Evolutionary conservation across 2,329 filamentous ascomycete genomes (phyloP), one percentile per base, ranked within the genome.

Genomic region (Arthrinium puccinioides): DNA sequence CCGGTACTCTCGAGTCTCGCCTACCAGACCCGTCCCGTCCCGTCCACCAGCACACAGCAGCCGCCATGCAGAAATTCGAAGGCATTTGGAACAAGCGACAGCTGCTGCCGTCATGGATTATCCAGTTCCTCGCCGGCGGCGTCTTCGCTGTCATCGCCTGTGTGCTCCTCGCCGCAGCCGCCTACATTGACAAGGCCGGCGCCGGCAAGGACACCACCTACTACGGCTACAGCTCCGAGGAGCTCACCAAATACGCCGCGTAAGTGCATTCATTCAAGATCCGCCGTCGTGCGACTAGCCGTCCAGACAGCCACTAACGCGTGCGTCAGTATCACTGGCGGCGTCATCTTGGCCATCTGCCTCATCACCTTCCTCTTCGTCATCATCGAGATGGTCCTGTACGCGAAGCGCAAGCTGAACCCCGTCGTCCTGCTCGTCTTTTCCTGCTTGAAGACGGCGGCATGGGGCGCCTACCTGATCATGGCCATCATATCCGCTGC

Each of bases 61-160:
- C n/a, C n/a, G n/a, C n/a, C n/a, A 33, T 33, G 31, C 20, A 33
- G 31, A 16, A 9, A 9, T 44, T 41, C 40, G 36, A 43, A 11
- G 43, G 41, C 10, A 36, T 47, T 29, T 50, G 46, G 44, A 42
- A 39, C 19, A 47, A 46, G 37, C 43, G 42, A 21, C 33, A 50
- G 11, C 29, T 47, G 9, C 30, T 50, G 5, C 46, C 44, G 9
- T 30, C 14, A 34, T 50, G 45, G 47, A 36, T 47, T 16, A 23
- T 50, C 10, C 43, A 50, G 21, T 36, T 43, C 11, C 16, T 49
- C 6, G 13, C 21, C 15, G 15, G 37, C 5, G 9, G 36, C 16
- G 29, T 46, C 21, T 44, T 38, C 37, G 26, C 24, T 18, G 35
- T 37, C 20, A 32, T 31, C 6, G 39, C 42, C n/a, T 25, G 25